phyloP scores from a whole-genome alignment of 1,284 basidiomycete genomes.

The Taiwanofungus camphoratus region DNA sequence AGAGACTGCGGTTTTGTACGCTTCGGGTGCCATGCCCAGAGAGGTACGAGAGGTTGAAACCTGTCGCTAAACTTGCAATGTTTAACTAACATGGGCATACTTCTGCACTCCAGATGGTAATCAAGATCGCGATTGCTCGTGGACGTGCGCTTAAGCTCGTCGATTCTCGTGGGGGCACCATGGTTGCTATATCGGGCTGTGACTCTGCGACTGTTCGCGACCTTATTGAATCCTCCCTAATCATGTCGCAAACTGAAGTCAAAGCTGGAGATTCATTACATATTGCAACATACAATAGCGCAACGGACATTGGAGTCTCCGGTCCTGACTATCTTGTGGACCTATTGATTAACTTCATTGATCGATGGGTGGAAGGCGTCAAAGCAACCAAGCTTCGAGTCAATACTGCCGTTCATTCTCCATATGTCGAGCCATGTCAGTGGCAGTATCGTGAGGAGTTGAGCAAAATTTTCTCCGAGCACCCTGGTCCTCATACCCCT shows the following conservation, averaged over 20 bases:
- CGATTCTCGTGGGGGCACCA: constrained; percentile 30
- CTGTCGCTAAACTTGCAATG: neutral
- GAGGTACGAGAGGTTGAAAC: too few relatives aligned
- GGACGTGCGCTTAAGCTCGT: constrained; percentile 29
- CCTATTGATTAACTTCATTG: constrained; percentile 21
- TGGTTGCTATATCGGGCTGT: constrained; percentile 37
- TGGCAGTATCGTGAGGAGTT: constrained; percentile 20
- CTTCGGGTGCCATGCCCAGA: constrained; percentile 32
- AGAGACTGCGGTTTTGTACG: constrained; percentile 39
- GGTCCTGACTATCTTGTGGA: constrained; percentile 27
- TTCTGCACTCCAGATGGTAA: constrained; percentile 24
- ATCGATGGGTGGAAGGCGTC: constrained; percentile 19
- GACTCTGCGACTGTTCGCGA: neutral
- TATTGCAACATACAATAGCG: constrained; percentile 34
- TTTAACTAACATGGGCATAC: neutral
- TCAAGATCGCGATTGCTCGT: constrained; percentile 36
- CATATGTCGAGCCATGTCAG: constrained; percentile 28
- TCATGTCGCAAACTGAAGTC: neutral
- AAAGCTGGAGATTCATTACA: constrained; percentile 25
- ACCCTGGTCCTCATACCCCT: constrained; percentile 14
- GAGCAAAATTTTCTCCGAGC: constrained; percentile 21
- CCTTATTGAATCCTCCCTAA: constrained; percentile 7
- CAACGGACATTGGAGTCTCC: constrained; percentile 30
- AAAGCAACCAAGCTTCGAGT: constrained; percentile 30
- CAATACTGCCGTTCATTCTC: constrained; percentile 28